Base-by-base conservation (phyloP, 73 alveolate species). In the Tetrahymena thermophila region DNA sequence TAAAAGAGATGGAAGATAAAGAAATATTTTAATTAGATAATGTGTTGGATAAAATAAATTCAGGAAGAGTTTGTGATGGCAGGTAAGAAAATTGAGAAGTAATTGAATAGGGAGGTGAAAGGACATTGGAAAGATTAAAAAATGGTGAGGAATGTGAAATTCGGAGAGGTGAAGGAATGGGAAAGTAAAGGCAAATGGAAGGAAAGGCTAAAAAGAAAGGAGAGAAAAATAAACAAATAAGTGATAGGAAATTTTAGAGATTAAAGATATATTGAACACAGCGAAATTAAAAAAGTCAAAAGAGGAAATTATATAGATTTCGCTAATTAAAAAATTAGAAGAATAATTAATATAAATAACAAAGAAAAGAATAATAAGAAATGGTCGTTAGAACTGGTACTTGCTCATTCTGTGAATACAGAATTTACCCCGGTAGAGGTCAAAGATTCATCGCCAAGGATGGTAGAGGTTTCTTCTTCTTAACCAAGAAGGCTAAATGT, bases 371-470 rank as follows among this genome's bases (percentile, higher is more conserved):
- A 71, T 71, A 85, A 85, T 85, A 85, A 93, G 94, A 97, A 96
- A 98, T 98, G 99, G 99, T 98, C 94, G 97, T 97, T 94, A 98
- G 98, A 97, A 98, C 99, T 84, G 99, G 97, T 89, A 96, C 98
- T 93, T 98, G 99, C 97, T 85, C 98, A 85, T 98, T 98, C 98
- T 89, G 98, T 85, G 99, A 98, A 95, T 98, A 95, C 98, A 96
- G 99, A 94, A 96, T 97, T 96, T 98, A 97, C 94, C 99, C 99
- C 38, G 99, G 99, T 40, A 98, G 98, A 93, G 99, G 99, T 28
- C 96, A 97, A 94, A 96, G 98, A 94, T 98, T 97, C 95, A 98
- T 96, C 94, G 98, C 99, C 96, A 98, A 98, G 98, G 99, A 98
- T 97, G 99, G 99, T 44, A 98, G 97, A 97, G 96, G 95, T 96